A percentile compares a stretch with the other conserved stretches of the same genome.
These are phyloP conservation scores for Picea sitchensis DNA, from an alignment of 75 land plant species.

Conservation along the genomic window DNA sequence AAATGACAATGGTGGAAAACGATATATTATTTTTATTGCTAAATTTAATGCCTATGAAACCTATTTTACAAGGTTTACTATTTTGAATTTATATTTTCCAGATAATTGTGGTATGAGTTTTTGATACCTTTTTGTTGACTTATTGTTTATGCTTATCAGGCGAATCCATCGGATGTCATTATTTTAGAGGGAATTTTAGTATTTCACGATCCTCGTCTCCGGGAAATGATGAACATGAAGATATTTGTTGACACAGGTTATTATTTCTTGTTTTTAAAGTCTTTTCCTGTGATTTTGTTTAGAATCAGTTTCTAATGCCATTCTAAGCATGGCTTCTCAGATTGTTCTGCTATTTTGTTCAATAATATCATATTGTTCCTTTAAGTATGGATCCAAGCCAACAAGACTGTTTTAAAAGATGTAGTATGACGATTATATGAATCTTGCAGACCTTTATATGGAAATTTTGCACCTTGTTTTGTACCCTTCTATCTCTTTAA, in stretches of 20 bases:
- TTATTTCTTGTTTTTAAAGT: slow-evolving; percentile 5
- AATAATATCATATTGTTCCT: neutral
- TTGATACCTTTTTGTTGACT: neutral
- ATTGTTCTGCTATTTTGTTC: neutral
- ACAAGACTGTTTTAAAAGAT: neutral
- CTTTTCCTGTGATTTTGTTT: neutral
- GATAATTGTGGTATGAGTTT: neutral
- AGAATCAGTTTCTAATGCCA: neutral
- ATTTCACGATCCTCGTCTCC: slow-evolving; percentile 83
- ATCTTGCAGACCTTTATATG: neutral
- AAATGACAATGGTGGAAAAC: neutral
- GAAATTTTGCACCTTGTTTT: neutral
- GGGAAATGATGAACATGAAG: slow-evolving; percentile 92
- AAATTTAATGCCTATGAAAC: neutral
- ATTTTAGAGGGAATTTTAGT: slow-evolving; percentile 94
- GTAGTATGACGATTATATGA: neutral
- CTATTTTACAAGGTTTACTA: neutral
- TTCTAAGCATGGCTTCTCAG: neutral
- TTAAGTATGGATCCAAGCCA: neutral
- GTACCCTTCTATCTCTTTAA: neutral
- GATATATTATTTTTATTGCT: neutral
- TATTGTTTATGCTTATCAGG: slow-evolving; percentile 29
- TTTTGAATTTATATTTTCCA: neutral
- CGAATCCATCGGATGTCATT: slow-evolving; percentile 94
- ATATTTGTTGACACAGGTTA: slow-evolving; percentile 96